Conservation (phyloP, 129 eudicot genomes). For the Saposhnikovia divaricata region DNA sequence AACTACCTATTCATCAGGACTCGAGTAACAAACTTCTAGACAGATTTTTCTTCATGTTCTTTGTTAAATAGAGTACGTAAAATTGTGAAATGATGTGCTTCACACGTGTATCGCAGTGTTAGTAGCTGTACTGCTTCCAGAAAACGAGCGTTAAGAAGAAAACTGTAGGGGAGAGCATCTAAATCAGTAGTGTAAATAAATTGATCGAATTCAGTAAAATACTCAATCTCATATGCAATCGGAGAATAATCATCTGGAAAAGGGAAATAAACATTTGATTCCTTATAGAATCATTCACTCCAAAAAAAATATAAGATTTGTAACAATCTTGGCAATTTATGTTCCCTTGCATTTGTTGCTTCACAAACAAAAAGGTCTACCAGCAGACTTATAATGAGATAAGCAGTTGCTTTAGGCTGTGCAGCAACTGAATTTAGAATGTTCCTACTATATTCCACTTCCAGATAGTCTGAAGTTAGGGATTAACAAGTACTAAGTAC, state of each 20-base stretch:
- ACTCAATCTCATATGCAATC: background rate
- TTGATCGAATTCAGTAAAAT: background rate
- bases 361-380: slow-evolving; percentile 20
- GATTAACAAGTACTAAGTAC: slow-evolving; percentile 14
- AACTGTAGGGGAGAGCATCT: background rate
- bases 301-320: slow-evolving; percentile 16
- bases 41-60: background rate
- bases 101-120: background rate
- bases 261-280: background rate
- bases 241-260: background rate
- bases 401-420: slow-evolving; percentile 23
- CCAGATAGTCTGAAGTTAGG: slow-evolving; percentile 33
- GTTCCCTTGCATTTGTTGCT: slow-evolving; percentile 4
- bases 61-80: background rate
- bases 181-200: background rate
- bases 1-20: background rate
- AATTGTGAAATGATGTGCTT: background rate
- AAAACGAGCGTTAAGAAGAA: background rate
- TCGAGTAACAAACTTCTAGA: background rate
- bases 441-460: background rate
- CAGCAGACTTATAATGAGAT: slow-evolving; percentile 24
- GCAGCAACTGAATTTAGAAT: slow-evolving; percentile 21
- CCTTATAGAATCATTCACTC: slow-evolving; percentile 9
- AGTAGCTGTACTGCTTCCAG: background rate
- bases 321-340: slow-evolving; percentile 22